phyloP scores from a whole-genome alignment of 129 eudicot species.

The Silybum marianum region DNA sequence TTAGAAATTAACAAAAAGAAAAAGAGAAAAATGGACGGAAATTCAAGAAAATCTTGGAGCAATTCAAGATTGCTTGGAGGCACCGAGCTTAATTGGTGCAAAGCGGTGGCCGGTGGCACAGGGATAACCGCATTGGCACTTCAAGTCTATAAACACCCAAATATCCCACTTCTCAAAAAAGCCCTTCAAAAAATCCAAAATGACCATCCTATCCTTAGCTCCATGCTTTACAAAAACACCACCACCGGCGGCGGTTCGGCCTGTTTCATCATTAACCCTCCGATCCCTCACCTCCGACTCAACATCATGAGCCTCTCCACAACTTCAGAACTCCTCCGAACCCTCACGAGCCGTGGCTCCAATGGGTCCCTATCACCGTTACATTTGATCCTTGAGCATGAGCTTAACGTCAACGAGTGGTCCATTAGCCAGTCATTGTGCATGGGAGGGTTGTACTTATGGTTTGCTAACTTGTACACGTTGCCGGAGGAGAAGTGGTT shows the following conservation, averaged over 20 bases:
- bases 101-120: conserved; percentile 46
- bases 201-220: conserved; percentile 52
- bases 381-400: conserved; percentile 51
- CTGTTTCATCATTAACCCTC: conserved; percentile 38
- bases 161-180: conserved; percentile 31
- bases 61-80: conserved; percentile 38
- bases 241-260: conserved; percentile 9
- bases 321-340: conserved; percentile 36
- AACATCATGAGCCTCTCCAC: conserved; percentile 21
- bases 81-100: conserved; percentile 53
- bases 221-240: conserved; percentile 45
- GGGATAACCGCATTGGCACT: conserved; percentile 47
- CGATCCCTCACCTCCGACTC: conserved; percentile 32
- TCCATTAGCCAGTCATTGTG: conserved; percentile 22
- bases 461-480: conserved; percentile 38
- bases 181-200: conserved; percentile 45
- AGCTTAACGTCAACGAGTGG: conserved; percentile 48
- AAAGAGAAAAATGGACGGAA: background rate
- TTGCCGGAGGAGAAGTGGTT: conserved; percentile 40
- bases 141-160: conserved; percentile 34
- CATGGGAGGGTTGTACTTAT: conserved; percentile 24
- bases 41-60: conserved; percentile 16
- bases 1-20: background rate
- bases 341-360: conserved; percentile 21
- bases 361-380: conserved; percentile 34